phyloP scores from a whole-genome alignment of 257 asterid genomes.

The Solanum chiquidenum region DNA sequence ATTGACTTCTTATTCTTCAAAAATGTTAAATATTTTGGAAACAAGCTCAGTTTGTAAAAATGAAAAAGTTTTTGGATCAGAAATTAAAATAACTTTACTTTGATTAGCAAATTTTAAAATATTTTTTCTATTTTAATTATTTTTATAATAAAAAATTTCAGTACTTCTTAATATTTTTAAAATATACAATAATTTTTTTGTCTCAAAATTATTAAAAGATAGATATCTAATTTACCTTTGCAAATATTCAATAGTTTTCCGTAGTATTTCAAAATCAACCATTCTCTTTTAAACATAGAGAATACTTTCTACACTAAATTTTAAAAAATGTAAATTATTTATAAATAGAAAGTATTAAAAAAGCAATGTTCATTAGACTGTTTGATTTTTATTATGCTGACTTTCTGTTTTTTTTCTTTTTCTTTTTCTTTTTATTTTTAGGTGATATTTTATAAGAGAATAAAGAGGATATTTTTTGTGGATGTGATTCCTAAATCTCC shows the following conservation, averaged over 20 bases:
- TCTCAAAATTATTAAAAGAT: neutral
- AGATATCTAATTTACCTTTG: neutral
- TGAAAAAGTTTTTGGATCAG: neutral
- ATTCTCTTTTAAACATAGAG: neutral
- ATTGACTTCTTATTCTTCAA: neutral
- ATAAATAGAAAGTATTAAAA: neutral
- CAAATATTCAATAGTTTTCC: neutral
- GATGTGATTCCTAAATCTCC: constrained; percentile 76
- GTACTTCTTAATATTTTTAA: neutral
- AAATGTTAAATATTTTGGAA: no score
- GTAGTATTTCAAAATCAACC: neutral
- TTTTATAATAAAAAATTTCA: no score
- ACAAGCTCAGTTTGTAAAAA: neutral
- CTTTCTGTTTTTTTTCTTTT: neutral
- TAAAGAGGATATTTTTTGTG: constrained; percentile 51
- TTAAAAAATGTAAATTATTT: neutral
- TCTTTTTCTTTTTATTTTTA: neutral
- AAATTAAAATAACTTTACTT: neutral
- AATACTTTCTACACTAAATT: neutral
- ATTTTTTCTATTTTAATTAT: no score
- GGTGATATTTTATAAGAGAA: constrained; percentile 88
- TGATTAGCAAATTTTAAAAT: neutral
- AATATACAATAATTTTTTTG: no score
- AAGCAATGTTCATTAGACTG: neutral
- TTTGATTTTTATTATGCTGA: neutral